A percentile compares a stretch with the other conserved stretches of the same genome.
Conservation (phyloP, 768 basidiomycete species). For the Boletus speciosus region DNA sequence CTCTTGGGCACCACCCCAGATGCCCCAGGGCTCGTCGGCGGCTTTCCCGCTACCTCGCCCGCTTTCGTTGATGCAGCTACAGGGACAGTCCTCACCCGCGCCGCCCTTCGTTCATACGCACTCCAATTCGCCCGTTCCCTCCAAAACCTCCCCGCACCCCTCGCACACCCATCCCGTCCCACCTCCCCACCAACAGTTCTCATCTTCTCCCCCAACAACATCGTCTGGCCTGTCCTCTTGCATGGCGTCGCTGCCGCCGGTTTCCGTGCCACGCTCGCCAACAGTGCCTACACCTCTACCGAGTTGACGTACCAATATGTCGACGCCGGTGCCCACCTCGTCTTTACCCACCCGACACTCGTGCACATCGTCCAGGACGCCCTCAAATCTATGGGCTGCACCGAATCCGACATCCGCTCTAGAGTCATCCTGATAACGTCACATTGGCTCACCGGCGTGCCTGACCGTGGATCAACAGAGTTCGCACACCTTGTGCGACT, state of each 20-base stretch:
- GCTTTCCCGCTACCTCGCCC: conserved; percentile 40
- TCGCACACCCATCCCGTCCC: conserved; percentile 45
- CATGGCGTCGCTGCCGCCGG: conserved; percentile 57
- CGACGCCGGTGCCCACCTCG: conserved; percentile 59
- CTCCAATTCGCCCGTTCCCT: conserved; percentile 61
- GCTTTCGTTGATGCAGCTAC: conserved; percentile 69
- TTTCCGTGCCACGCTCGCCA: conserved; percentile 66
- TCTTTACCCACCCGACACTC: conserved; percentile 65
- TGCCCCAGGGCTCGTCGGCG: conserved; percentile 34
- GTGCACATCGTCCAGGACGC: conserved; percentile 54
- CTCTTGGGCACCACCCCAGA: conserved; percentile 19
- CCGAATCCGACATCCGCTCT: conserved; percentile 43
- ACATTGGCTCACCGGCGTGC: conserved; percentile 40
- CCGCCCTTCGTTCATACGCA: conserved; percentile 47
- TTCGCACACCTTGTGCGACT: conserved; percentile 36
- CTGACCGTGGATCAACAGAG: conserved; percentile 32
- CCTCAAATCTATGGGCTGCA: conserved; percentile 48
- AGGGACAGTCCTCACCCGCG: conserved; percentile 53
- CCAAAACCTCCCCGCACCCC: conserved; percentile 41
- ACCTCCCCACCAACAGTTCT: conserved; percentile 44
- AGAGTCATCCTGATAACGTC: conserved; percentile 56
- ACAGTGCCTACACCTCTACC: conserved; percentile 60
- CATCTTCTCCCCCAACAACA: conserved; percentile 66
- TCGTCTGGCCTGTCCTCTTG: conserved; percentile 51
- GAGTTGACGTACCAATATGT: conserved; percentile 73